Evolutionary conservation across 2,329 filamentous ascomycete species (phyloP), one percentile per base, ranked within the genome.

Genomic region (Aureobasidium musti): DNA sequence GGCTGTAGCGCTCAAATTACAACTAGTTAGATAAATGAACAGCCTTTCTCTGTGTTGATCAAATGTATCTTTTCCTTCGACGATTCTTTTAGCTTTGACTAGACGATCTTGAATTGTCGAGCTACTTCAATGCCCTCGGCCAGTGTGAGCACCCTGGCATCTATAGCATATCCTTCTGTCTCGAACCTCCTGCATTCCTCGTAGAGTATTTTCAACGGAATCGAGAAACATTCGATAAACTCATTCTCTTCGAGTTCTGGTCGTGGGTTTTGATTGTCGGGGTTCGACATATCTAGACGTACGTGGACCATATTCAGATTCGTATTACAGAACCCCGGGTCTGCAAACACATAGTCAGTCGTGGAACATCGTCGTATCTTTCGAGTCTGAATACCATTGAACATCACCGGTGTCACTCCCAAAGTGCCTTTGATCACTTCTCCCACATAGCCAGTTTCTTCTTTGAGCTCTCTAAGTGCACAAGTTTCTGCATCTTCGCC

Each of bases 71-170:
- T 47, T 2, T 23, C n/a, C 23, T 7, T 23, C 43, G 43, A 23
- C n/a, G 19, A 8, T 21, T 47, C n/a, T 47, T 47, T 8, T 8
- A 47, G n/a, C 13, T 50, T 30, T 17, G 28, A 52, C 10, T n/a
- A 52, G 26, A 52, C 49, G 4, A 80, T 66, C 66, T 74, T 79
- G 75, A 76, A 80, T 56, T 75, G 68, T 79, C 87, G 89, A 23
- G 89, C 89, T 69, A 91, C 79, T 74, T 93, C 87, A 68, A 94
- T 87, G 0, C 91, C 91, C 76, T 94, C 90, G 0, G 91, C 91
- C 53, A 94, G 78, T 5, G 89, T 91, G 1, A 89, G 91, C 2
- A 94, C 88, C 45, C 91, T 82, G 6, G 90, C 90, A 77, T 95
- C 91, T 70, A 95, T 91, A 1, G 89, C 91, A 76, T 86, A 92